Evolutionary conservation across 2,329 filamentous ascomycete species (phyloP).

Genomic region (Ophiostoma perfectum): DNA sequence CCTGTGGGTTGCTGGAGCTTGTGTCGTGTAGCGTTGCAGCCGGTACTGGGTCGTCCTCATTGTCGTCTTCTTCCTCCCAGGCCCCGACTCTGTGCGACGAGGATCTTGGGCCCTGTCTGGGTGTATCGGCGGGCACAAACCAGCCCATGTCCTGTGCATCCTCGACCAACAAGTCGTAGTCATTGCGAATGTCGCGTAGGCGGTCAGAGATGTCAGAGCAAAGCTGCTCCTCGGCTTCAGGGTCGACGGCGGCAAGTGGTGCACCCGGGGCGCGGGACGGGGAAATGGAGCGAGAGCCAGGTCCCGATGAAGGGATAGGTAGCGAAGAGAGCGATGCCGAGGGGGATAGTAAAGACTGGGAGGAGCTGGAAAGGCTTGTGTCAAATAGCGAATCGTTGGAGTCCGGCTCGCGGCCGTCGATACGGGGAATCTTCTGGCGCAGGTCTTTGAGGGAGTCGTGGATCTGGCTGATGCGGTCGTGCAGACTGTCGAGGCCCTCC

Average conservation of each 20-base stretch:
- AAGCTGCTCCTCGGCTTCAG: conserved; percentile 61
- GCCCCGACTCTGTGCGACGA: neutral
- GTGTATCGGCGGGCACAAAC: neutral
- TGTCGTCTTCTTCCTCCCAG: neutral
- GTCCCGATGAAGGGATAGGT: neutral
- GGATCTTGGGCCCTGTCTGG: neutral
- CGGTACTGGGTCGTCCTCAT: neutral
- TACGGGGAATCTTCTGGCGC: conserved; percentile 53
- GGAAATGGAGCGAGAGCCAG: too few relatives aligned
- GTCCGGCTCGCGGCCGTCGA: conserved; percentile 45
- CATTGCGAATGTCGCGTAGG: conserved; percentile 73
- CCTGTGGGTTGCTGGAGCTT: neutral
- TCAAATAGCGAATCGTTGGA: neutral
- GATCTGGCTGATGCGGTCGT: conserved; percentile 54
- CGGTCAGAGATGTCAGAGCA: conserved; percentile 73
- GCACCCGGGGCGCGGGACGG: neutral
- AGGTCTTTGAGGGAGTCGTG: conserved; percentile 59
- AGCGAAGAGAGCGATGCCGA: conserved; percentile 4
- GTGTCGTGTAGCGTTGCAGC: neutral
- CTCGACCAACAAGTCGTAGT: conserved; percentile 72
- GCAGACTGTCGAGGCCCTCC: conserved; percentile 49
- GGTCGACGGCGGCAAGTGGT: conserved; percentile 34
- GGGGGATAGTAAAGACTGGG: neutral
- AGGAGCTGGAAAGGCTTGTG: neutral
- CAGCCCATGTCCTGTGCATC: conserved; percentile 64